Evolutionary conservation across 345 rosid species (phyloP).

Genomic region (Sonneratia caseolaris): DNA sequence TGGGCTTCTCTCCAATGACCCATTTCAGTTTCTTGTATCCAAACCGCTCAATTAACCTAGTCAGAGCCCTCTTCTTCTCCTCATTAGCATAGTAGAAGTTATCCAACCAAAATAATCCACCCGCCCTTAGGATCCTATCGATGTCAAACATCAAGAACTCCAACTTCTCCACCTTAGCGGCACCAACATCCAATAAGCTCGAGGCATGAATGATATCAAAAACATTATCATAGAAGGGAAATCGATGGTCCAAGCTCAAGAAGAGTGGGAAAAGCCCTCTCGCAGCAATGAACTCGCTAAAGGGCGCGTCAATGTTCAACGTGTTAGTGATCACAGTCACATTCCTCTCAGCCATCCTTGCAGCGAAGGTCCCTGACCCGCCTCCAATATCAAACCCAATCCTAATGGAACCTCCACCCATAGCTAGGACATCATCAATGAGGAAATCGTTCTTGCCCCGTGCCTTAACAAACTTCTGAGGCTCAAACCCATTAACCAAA

Average conservation of each 20-base stretch:
- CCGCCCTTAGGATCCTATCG: conserved; percentile 70
- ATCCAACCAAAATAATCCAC: conserved; percentile 88
- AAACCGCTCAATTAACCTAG: conserved; percentile 68
- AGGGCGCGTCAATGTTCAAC: conserved; percentile 68
- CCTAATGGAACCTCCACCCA: conserved; percentile 64
- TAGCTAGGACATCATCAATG: conserved; percentile 60
- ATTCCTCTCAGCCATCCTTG: conserved; percentile 86
- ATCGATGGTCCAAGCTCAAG: conserved; percentile 81
- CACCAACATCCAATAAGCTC: conserved; percentile 53
- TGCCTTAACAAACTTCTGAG: conserved; percentile 52
- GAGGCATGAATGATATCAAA: conserved; percentile 69
- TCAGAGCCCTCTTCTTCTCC: conserved; percentile 58
- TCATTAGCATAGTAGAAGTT: conserved; percentile 59
- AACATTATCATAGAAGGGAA: conserved; percentile 82
- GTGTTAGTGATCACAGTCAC: conserved; percentile 67
- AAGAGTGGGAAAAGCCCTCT: conserved; percentile 83
- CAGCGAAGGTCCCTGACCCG: conserved; percentile 85
- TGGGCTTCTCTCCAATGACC: conserved; percentile 74
- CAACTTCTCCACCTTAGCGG: conserved; percentile 52
- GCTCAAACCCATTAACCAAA: conserved; percentile 22
- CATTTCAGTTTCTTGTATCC: conserved; percentile 93
- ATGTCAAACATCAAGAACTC: conserved; percentile 96
- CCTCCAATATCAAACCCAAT: conserved; percentile 83
- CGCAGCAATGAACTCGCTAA: conserved; percentile 69
- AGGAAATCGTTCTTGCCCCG: conserved; percentile 75